Conservation (phyloP, 208 protist genomes). For the Acanthamoeba lenticulata region DNA sequence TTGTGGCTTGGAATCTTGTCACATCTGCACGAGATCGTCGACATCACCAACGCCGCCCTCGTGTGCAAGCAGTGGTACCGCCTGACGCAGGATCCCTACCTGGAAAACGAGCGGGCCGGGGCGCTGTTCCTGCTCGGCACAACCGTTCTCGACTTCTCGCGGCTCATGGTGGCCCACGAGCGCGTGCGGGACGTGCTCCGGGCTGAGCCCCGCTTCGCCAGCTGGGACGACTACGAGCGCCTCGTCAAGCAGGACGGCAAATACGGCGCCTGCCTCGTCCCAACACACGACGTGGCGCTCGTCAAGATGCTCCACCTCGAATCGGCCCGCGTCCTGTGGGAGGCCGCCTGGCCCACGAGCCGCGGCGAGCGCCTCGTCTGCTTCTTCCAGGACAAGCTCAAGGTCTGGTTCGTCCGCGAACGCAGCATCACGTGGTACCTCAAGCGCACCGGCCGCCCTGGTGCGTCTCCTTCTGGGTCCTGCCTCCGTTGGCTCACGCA, state of each 20-base stretch:
- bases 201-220: not conserved
- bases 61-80: not conserved
- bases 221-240: not conserved
- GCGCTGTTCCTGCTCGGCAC: not conserved
- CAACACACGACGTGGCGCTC: not conserved
- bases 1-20: not conserved
- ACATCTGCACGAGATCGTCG: not conserved
- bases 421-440: not conserved
- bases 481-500: no score
- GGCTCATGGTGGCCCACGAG: not conserved
- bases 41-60: not conserved
- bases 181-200: not conserved
- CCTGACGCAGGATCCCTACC: not conserved
- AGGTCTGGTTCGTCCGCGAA: not conserved
- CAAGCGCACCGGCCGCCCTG: not conserved
- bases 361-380: not conserved
- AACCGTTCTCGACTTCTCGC: not conserved
- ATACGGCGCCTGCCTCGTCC: not conserved
- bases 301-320: not conserved
- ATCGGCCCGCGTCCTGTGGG: not conserved
- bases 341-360: not conserved
- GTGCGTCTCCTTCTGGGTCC: not conserved
- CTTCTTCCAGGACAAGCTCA: not conserved
- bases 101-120: not conserved
- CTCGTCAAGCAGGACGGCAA: not conserved